Conservation (phyloP, 1,139 yeast genomes). For the Kodamaea ohmeri region DNA sequence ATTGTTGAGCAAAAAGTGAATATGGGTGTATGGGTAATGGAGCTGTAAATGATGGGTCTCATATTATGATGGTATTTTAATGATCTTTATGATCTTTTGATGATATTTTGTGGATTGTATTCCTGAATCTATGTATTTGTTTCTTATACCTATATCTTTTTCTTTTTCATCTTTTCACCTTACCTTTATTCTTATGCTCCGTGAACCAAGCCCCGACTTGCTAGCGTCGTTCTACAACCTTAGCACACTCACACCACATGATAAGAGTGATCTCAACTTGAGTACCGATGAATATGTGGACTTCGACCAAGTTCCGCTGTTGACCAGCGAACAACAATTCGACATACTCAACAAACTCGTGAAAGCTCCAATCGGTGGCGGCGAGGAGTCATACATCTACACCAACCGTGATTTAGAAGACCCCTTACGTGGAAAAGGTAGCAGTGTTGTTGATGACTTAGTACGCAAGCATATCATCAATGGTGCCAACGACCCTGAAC, state of each 20-base stretch:
- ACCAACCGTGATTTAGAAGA: constrained; percentile 33
- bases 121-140: too few relatives aligned
- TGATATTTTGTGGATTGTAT: too few relatives aligned
- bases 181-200: too few relatives aligned
- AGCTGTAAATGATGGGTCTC: too few relatives aligned
- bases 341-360: constrained; percentile 27
- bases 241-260: constrained; percentile 24
- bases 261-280: constrained; percentile 22
- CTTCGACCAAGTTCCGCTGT: constrained; percentile 23
- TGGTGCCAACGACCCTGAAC: constrained; percentile 40
- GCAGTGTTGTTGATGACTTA: constrained; percentile 44
- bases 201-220: constrained; percentile 21
- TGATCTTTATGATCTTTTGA: too few relatives aligned
- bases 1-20: too few relatives aligned
- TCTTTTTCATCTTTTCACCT: too few relatives aligned
- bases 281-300: constrained; percentile 20
- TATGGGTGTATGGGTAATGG: too few relatives aligned
- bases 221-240: constrained; percentile 29
- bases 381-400: constrained; percentile 1
- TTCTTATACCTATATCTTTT: too few relatives aligned
- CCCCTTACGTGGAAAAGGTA: constrained; percentile 53
- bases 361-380: constrained; percentile 12
- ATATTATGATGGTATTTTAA: too few relatives aligned
- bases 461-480: constrained; percentile 35
- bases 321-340: constrained; percentile 32